Evolutionary conservation across 2,329 filamentous ascomycete species (phyloP).

Genomic region (Bipolaris cookei): DNA sequence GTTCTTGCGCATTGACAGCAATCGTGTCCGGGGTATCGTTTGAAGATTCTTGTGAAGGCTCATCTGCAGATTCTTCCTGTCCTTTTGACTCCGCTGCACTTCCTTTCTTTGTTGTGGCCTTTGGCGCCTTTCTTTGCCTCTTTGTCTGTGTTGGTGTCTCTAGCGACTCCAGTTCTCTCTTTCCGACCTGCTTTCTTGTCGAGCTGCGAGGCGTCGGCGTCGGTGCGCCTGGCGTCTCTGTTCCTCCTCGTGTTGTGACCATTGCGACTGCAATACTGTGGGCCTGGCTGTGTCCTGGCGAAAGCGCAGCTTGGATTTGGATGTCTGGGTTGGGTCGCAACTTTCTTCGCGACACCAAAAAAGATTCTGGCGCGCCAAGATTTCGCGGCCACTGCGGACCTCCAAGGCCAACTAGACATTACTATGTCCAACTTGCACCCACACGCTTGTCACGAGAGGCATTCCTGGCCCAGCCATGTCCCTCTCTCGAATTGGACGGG

Average conservation of each 20-base stretch:
- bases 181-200: slow-evolving; percentile 30
- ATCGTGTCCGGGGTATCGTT: slow-evolving; percentile 23
- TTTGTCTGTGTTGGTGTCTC: slow-evolving; percentile 40
- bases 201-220: slow-evolving; percentile 35
- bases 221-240: slow-evolving; percentile 32
- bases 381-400: slow-evolving; percentile 32
- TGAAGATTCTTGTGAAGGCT: slow-evolving; percentile 15
- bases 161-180: slow-evolving; percentile 39
- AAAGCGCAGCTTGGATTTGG: slow-evolving; percentile 36
- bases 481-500: slow-evolving; percentile 19
- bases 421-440: neutral
- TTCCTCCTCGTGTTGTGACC: slow-evolving; percentile 46
- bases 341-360: slow-evolving; percentile 29
- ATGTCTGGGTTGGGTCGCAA: slow-evolving; percentile 16
- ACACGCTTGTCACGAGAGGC: neutral
- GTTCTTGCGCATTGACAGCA: slow-evolving; percentile 14
- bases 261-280: slow-evolving; percentile 27
- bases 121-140: slow-evolving; percentile 33
- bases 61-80: slow-evolving; percentile 8
- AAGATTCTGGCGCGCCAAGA: slow-evolving; percentile 32
- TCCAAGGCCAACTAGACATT: slow-evolving; percentile 17
- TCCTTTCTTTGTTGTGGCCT: slow-evolving; percentile 19
- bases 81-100: neutral
- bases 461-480: slow-evolving; percentile 25
- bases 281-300: slow-evolving; percentile 11